phyloP scores from a whole-genome alignment of 1,284 basidiomycete species.

The Puccinia novopanici region DNA sequence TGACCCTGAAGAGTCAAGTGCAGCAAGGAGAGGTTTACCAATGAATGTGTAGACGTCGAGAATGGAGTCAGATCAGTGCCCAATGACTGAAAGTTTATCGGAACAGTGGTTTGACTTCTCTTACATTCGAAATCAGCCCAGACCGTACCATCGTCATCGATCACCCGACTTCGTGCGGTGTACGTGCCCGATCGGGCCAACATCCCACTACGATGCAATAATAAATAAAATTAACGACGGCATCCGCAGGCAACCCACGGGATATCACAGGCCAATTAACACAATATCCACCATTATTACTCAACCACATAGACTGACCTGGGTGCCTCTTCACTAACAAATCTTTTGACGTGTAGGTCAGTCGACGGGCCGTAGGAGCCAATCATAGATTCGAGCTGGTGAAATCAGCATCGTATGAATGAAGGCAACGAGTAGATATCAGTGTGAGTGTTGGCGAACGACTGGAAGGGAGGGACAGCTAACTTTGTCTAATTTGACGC shows the following conservation, averaged over 20 bases:
- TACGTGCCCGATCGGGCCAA: conserved; percentile 75
- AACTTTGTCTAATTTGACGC: conserved; percentile 61
- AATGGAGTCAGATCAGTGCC: background rate
- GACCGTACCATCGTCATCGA: conserved; percentile 75
- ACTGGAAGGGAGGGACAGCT: background rate
- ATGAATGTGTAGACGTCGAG: background rate
- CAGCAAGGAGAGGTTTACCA: background rate
- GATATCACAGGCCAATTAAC: background rate
- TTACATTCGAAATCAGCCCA: conserved; percentile 57
- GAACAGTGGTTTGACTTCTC: background rate
- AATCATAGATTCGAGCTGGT: conserved; percentile 58
- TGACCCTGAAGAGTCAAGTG: conserved; percentile 51
- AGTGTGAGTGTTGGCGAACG: background rate
- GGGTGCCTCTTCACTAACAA: conserved; percentile 60
- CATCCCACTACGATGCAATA: conserved; percentile 63
- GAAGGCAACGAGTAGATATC: conserved; percentile 40
- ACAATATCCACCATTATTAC: background rate
- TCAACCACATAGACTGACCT: conserved; percentile 50
- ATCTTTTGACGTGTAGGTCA: conserved; percentile 60
- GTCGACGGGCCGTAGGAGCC: conserved; percentile 58
- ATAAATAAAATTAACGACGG: background rate
- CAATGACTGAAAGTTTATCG: background rate
- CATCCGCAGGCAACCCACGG: conserved; percentile 5
- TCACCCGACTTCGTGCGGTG: conserved; percentile 73
- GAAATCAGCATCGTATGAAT: conserved; percentile 25